phyloP scores from a whole-genome alignment of 2,329 filamentous ascomycete genomes.

The Ciborinia camelliae region DNA sequence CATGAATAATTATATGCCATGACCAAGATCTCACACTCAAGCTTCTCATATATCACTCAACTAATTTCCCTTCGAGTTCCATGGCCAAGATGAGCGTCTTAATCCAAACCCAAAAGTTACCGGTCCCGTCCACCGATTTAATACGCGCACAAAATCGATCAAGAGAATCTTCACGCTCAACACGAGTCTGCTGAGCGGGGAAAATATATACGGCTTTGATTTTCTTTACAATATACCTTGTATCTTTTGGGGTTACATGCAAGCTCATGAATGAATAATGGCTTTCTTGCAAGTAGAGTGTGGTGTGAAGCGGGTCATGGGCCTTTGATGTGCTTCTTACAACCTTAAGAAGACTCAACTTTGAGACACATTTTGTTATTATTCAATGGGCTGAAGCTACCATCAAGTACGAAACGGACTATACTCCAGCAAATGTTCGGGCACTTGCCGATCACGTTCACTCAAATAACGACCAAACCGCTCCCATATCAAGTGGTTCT shows the following conservation, averaged over 20 bases:
- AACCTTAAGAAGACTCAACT: slow-evolving; percentile 41
- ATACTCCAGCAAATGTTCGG: slow-evolving; percentile 39
- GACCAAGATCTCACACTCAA: neutral
- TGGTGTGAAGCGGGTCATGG: neutral
- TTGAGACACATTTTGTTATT: slow-evolving; percentile 49
- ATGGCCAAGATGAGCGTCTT: neutral
- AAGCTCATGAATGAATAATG: neutral
- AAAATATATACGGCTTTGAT: neutral
- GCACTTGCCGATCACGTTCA: slow-evolving; percentile 42
- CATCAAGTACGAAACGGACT: slow-evolving; percentile 47
- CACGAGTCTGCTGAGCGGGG: neutral
- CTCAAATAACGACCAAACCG: slow-evolving; percentile 44
- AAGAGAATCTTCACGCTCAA: neutral
- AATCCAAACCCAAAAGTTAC: neutral
- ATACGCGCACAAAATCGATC: neutral
- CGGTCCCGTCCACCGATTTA: neutral
- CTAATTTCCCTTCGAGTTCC: neutral
- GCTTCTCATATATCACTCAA: neutral
- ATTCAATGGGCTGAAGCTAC: slow-evolving; percentile 49
- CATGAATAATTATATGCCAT: neutral
- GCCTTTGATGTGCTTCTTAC: slow-evolving; percentile 44
- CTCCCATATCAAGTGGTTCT: slow-evolving; percentile 45
- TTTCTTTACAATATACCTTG: neutral
- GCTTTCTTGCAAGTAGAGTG: neutral
- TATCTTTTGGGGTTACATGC: neutral